Percentiles rank a stretch among this genome's conserved stretches.
These are phyloP conservation scores for Lablab purpureus DNA, from an alignment of 306 rosid genomes.

Conservation along the genomic window DNA sequence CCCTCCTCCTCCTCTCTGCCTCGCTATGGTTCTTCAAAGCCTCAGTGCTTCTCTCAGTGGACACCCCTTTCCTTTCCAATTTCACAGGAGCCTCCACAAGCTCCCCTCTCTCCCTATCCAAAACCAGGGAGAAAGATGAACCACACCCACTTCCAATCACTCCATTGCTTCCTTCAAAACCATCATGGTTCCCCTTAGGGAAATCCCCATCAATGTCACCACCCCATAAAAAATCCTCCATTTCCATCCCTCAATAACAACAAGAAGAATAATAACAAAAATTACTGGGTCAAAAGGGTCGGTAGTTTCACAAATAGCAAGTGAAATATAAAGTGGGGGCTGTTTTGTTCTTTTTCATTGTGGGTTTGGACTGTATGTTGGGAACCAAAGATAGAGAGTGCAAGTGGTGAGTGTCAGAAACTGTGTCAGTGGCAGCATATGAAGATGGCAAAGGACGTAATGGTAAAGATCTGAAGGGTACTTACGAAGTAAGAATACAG, in stretches of 20 bases:
- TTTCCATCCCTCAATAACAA: constrained; percentile 49
- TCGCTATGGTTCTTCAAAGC: constrained; percentile 80
- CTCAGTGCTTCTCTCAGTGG: constrained; percentile 63
- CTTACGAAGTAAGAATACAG: constrained; percentile 2
- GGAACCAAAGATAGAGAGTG: constrained; percentile 33
- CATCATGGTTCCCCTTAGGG: constrained; percentile 33
- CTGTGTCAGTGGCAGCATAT: constrained; percentile 36
- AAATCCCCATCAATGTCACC: constrained; percentile 39
- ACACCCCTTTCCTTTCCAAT: constrained; percentile 51
- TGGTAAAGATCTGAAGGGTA: constrained; percentile 21
- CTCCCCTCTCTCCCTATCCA: constrained; percentile 66
- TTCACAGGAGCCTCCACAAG: constrained; percentile 69
- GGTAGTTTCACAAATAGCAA: constrained; percentile 29
- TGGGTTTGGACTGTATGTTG: constrained; percentile 29
- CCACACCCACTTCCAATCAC: constrained; percentile 52
- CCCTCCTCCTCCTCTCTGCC: constrained; percentile 77
- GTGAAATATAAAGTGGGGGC: neutral
- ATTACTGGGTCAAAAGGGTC: constrained; percentile 9
- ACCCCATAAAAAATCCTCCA: constrained; percentile 60
- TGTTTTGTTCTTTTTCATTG: constrained; percentile 34
- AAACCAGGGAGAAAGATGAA: constrained; percentile 66
- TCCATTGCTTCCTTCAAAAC: constrained; percentile 47
- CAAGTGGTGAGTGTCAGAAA: constrained; percentile 35
- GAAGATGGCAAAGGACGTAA: constrained; percentile 40
- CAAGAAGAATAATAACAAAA: neutral